Evolutionary conservation across 2,329 filamentous ascomycete genomes (phyloP).

Genomic region (Dactylellina sp.): DNA sequence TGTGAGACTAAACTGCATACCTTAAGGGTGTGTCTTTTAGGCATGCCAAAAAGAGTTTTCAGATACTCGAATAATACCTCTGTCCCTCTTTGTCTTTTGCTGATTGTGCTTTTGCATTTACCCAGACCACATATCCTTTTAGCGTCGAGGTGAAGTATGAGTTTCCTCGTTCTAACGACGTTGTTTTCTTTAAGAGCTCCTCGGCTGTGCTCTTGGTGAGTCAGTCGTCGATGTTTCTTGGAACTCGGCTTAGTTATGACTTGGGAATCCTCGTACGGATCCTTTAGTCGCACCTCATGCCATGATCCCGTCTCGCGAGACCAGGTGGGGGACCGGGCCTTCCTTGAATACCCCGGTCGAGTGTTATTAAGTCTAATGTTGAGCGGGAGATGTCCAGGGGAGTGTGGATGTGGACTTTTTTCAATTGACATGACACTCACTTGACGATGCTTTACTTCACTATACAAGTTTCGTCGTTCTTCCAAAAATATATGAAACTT

Average conservation of each 20-base stretch:
- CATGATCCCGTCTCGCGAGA: too few relatives aligned
- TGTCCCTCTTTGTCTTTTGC: too few relatives aligned
- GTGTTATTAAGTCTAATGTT: too few relatives aligned
- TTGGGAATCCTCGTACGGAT: too few relatives aligned
- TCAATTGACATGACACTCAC: too few relatives aligned
- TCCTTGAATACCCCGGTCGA: constrained; percentile 5
- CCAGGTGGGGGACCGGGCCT: constrained; percentile 6
- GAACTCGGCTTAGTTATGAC: too few relatives aligned
- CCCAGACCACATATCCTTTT: too few relatives aligned
- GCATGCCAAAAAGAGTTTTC: neutral
- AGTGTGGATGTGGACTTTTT: too few relatives aligned
- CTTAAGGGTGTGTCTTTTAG: constrained; percentile 14
- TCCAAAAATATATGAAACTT: neutral
- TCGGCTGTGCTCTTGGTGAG: constrained; percentile 14
- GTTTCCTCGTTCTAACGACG: constrained; percentile 3
- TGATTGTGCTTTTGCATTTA: too few relatives aligned
- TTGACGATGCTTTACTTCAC: constrained; percentile 11
- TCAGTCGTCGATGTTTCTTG: neutral
- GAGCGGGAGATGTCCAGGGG: too few relatives aligned
- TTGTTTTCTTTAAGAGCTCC: neutral
- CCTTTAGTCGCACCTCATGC: too few relatives aligned
- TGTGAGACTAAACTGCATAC: neutral
- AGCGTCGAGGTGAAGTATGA: constrained; percentile 5
- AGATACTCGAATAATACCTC: too few relatives aligned
- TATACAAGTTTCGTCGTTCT: neutral